phyloP scores from a whole-genome alignment of 495 filamentous ascomycete species.

The Aspergillus diversus region DNA sequence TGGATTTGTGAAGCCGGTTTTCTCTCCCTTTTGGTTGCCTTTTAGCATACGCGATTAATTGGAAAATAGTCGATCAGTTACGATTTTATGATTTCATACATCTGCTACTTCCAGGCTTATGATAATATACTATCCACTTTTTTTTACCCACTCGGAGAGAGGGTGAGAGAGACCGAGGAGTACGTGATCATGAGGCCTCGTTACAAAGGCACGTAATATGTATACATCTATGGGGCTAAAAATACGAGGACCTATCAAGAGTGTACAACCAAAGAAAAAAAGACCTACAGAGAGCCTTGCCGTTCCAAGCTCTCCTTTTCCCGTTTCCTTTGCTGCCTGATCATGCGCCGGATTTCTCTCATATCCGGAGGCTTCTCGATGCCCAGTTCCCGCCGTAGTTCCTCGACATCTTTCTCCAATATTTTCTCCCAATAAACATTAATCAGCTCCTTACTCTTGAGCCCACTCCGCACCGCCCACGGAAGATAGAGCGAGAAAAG shows the following conservation, averaged over 20 bases:
- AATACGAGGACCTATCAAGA: conserved; percentile 1
- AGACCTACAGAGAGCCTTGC: conserved; percentile 20
- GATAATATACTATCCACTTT: neutral
- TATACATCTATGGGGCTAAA: conserved; percentile 19
- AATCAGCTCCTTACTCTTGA: conserved; percentile 78
- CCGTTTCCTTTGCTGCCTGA: conserved; percentile 68
- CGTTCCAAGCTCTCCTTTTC: conserved; percentile 57
- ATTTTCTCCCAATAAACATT: conserved; percentile 99
- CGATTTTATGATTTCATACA: conserved; percentile 4
- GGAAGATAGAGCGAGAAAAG: conserved; percentile 79
- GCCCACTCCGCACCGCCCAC: conserved; percentile 87
- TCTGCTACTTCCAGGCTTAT: conserved; percentile 2
- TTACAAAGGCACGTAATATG: conserved; percentile 17
- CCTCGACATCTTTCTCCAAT: conserved; percentile 81
- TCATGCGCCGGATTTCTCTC: conserved; percentile 72
- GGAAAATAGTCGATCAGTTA: neutral
- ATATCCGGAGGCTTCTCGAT: conserved; percentile 92
- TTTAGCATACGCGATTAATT: neutral
- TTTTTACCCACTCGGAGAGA: neutral
- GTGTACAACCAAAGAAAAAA: too few relatives aligned
- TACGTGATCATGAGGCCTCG: neutral
- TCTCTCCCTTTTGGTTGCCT: neutral
- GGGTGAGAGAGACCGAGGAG: neutral
- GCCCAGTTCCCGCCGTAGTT: conserved; percentile 70
- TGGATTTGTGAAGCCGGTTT: conserved; percentile 55